Evolutionary conservation across 352 stramenopile species (phyloP).

Genomic region (Phytopythium oedochilum): DNA sequence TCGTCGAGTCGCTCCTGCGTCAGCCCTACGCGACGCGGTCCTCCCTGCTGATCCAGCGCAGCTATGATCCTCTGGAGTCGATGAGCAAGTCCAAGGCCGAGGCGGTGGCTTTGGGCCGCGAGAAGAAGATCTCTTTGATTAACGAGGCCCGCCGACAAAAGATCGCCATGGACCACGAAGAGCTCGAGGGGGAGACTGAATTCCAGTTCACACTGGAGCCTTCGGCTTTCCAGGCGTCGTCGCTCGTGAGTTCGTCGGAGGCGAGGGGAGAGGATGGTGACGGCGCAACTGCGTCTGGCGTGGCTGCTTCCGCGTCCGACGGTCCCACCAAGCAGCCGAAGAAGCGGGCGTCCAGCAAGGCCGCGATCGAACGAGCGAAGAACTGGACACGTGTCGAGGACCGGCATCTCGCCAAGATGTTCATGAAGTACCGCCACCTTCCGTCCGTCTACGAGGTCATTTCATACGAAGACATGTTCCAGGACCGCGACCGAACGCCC

Average conservation of each 20-base stretch:
- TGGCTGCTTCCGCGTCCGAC: not conserved
- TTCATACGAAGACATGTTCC: slow-evolving; percentile 89
- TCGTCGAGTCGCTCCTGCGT: slow-evolving; percentile 68
- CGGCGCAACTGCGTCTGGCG: not conserved
- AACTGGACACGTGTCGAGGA: slow-evolving; percentile 84
- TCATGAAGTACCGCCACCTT: slow-evolving; percentile 71
- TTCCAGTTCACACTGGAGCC: slow-evolving; percentile 67
- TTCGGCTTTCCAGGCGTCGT: slow-evolving; percentile 56
- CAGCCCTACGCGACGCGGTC: slow-evolving; percentile 66
- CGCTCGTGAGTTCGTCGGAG: slow-evolving; percentile 20
- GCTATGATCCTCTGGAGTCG: slow-evolving; percentile 65
- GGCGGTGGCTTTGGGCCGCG: slow-evolving; percentile 51
- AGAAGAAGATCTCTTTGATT: slow-evolving; percentile 50
- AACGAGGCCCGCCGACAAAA: slow-evolving; percentile 66
- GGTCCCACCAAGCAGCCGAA: slow-evolving; percentile 11
- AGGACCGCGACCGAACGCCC: slow-evolving; percentile 75
- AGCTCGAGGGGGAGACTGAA: slow-evolving; percentile 76
- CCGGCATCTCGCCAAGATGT: slow-evolving; percentile 75
- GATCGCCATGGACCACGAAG: slow-evolving; percentile 64
- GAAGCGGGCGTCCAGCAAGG: slow-evolving; percentile 23
- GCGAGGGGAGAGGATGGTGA: not conserved
- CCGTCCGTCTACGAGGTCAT: slow-evolving; percentile 85
- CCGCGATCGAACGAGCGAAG: slow-evolving; percentile 52
- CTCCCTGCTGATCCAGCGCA: slow-evolving; percentile 68
- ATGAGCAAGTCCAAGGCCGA: slow-evolving; percentile 59